Evolutionary conservation across 139 green algal species (phyloP).

Genomic region (Astrephomene gubernaculifera): DNA sequence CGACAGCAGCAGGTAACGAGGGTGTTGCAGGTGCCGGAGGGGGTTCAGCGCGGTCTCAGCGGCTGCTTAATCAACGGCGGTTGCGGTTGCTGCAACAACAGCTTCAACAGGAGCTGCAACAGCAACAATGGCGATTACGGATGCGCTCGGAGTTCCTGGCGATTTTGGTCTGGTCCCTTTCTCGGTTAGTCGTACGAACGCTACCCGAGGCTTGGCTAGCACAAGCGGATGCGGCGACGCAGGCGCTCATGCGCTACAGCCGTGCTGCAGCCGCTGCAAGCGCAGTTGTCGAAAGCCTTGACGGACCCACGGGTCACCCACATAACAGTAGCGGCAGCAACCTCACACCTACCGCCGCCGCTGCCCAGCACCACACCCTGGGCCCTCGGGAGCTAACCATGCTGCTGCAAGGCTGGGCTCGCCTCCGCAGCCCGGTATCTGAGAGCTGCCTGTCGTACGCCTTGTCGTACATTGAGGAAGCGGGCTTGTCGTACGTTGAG

Average conservation of each 20-base stretch:
- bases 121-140: background rate
- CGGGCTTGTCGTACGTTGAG: background rate
- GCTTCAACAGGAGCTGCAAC: background rate
- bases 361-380: background rate
- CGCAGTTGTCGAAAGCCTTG: too few relatives aligned
- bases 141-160: conserved; percentile 5
- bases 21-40: too few relatives aligned
- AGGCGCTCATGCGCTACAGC: conserved; percentile 1
- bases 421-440: background rate
- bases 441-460: background rate
- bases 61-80: background rate
- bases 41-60: background rate
- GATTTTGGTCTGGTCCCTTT: background rate
- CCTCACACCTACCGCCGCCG: too few relatives aligned
- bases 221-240: background rate
- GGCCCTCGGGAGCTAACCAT: background rate
- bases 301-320: too few relatives aligned
- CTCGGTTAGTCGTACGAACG: background rate
- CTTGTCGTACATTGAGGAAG: background rate
- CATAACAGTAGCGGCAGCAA: too few relatives aligned
- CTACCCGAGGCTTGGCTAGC: background rate
- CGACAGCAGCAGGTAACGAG: background rate
- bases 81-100: background rate
- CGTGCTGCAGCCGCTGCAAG: background rate
- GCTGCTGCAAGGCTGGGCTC: conserved; percentile 29